Evolutionary conservation across 192 early-diverging fungal species (phyloP), one percentile per base, ranked within the genome.

Genomic region (Cladochytrium replicatum): DNA sequence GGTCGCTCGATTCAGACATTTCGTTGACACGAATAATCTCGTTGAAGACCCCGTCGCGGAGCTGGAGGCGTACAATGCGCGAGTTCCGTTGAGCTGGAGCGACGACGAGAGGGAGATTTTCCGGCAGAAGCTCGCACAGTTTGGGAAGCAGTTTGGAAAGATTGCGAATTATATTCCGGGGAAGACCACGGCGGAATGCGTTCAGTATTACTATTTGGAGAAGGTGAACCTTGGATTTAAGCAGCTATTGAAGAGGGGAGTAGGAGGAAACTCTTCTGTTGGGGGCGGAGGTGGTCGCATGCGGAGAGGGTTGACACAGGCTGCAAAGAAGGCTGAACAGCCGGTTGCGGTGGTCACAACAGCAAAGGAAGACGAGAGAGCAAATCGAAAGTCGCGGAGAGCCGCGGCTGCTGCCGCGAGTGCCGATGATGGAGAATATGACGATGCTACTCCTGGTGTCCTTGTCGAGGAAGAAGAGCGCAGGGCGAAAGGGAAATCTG

Each of bases 151-250:
- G 50, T 77, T 77, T 47, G 57, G 48, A 26, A 62, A 61, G 28
- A 77, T 77, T 50, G 31, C 64, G 5, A 19, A 21, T 0, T 19
- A 39, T 4, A 28, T 77, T 15, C 58, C 54, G 7, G 46, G 25
- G 23, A 77, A 77, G 50, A 58, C 62, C 5, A 58, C 61, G 1
- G 39, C 53, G 24, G 71, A 77, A 19, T 67, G 64, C 42, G 58
- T 77, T 6, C 30, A 64, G 8, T 77, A 67, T 44, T 77, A 69
- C 46, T 77, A 77, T 46, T 61, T 67, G 4, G 62, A 71, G 37
- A 74, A 74, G 50, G 29, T 57, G 32, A 15, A 49, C 4, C 42
- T 54, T 1, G 39, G 41, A 28, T 62, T 75, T 39, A 74, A 74
- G 54, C 48, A 52, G 22, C 29, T 69, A 9, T 22, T 60, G 1